phyloP scores from a whole-genome alignment of 2,329 filamentous ascomycete genomes.

The Fusarium chaquense region DNA sequence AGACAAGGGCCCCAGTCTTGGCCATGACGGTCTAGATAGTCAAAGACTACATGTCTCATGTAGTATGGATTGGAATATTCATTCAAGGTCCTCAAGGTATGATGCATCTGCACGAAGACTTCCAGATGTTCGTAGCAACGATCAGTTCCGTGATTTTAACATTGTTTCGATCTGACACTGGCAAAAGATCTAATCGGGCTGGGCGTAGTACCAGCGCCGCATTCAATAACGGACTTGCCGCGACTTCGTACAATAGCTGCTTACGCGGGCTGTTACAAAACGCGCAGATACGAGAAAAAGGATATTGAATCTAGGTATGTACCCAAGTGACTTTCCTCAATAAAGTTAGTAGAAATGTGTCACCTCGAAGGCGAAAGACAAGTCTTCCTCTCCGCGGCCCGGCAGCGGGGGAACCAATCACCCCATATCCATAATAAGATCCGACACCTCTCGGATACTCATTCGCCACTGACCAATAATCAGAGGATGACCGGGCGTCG shows the following conservation, averaged over 20 bases:
- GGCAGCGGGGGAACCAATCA: too few species aligned
- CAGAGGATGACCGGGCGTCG: too few species aligned
- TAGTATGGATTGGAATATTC: not conserved
- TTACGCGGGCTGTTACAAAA: not conserved
- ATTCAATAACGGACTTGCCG: not conserved
- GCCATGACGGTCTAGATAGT: not conserved
- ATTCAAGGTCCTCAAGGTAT: not conserved
- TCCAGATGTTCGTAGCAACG: not conserved
- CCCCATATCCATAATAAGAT: too few species aligned
- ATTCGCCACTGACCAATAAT: too few species aligned
- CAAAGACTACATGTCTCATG: not conserved
- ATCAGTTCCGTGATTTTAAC: not conserved
- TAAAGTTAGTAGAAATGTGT: too few species aligned
- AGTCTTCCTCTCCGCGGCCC: too few species aligned
- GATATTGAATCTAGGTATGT: not conserved
- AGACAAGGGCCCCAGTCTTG: rapidly evolving
- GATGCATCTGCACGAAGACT: not conserved
- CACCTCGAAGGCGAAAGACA: too few species aligned
- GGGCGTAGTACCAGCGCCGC: rapidly evolving
- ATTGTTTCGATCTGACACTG: not conserved
- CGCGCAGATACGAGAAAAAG: not conserved
- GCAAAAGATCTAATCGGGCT: not conserved
- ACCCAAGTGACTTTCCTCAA: not conserved
- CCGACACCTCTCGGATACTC: too few species aligned
- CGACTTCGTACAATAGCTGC: not conserved